A percentile compares a stretch with the other conserved stretches of the same genome.
Evolutionary conservation across 1,139 yeast genomes (phyloP).

Genomic region (Saccharomyces hybrid): DNA sequence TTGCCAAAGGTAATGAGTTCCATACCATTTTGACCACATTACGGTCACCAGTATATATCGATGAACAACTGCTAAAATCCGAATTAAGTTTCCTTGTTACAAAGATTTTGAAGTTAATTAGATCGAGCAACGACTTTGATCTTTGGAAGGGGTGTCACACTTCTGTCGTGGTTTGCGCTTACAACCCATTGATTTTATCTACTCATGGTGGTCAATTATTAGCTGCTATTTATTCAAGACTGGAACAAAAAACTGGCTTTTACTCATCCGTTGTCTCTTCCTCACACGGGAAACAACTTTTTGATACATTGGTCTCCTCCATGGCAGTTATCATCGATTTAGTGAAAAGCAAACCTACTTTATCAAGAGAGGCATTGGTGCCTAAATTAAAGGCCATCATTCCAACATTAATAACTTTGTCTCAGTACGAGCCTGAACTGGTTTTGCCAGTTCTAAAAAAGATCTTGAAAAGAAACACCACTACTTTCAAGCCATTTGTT

Average conservation of each 20-base stretch:
- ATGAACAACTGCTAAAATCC: slow-evolving; percentile 40
- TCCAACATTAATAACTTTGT: slow-evolving; percentile 40
- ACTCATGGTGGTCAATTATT: slow-evolving; percentile 53
- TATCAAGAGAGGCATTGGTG: slow-evolving; percentile 77
- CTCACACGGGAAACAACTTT: slow-evolving; percentile 31
- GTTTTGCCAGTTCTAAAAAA: slow-evolving; percentile 44
- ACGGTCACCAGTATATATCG: slow-evolving; percentile 30
- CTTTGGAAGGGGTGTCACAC: slow-evolving; percentile 62
- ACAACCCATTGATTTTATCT: slow-evolving; percentile 46
- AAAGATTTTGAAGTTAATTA: slow-evolving; percentile 46
- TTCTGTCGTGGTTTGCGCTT: slow-evolving; percentile 40
- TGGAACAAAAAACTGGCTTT: slow-evolving; percentile 33
- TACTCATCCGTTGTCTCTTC: slow-evolving; percentile 23
- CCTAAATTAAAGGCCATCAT: slow-evolving; percentile 67
- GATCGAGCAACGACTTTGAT: slow-evolving; percentile 41
- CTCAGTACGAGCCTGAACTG: slow-evolving; percentile 33
- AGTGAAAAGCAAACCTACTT: slow-evolving; percentile 73
- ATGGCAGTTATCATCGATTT: slow-evolving; percentile 43
- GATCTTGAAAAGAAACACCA: slow-evolving; percentile 53
- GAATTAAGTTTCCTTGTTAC: slow-evolving; percentile 52
- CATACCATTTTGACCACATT: slow-evolving; percentile 30
- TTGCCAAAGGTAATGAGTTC: slow-evolving; percentile 30
- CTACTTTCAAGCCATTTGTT: slow-evolving; percentile 76
- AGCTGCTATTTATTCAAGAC: slow-evolving; percentile 48
- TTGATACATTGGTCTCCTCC: slow-evolving; percentile 45